Evolutionary conservation across 345 rosid genomes (phyloP), one percentile per base, ranked within the genome.

Genomic region (Salix exigua): DNA sequence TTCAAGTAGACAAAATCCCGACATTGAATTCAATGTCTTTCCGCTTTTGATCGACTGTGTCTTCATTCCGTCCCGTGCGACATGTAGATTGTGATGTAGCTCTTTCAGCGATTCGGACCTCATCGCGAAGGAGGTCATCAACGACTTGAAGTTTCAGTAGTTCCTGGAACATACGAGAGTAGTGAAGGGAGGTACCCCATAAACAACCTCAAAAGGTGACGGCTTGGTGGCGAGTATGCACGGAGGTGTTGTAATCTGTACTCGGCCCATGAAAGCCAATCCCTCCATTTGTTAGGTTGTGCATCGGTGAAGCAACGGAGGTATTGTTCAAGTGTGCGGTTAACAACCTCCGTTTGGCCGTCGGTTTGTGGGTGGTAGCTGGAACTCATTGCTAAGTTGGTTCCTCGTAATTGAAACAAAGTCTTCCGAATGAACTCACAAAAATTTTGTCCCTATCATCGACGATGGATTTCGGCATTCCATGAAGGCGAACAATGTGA

Each of bases 101-200:
- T 67, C 18, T 1, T 19, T 2, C 13, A 75, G 4, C 4, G 38
- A 11, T 4, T 18, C 62, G n/a, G 70, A 50, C 0, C 7, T 5
- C n/a, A 1, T 9, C 4, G 0, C 13, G 0, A 2, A 77, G 7
- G 1, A 6, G 2, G 1, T 6, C 1, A 1, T 42, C 62, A 1
- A 77, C 70, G 12, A 2, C 70, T 46, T 37, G 62, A 1, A 1
- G 40, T 0, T 30, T 14, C 0, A n/a, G 6, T n/a, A 4, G 38
- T 37, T 1, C 38, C 38, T 4, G 38, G 38, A 5, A 37, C 38
- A 37, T 37, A 37, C 6, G 38, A 1, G 37, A 11, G 0, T 6
- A 4, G 3, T 71, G 75, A 2, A 4, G 38, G 38, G 38, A 37
- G 38, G 38, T 7, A 37, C 38, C 6, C 38, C 8, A 5, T 37